Evolutionary conservation across 2,329 filamentous ascomycete genomes (phyloP).

Genomic region (Beauveria sp.): DNA sequence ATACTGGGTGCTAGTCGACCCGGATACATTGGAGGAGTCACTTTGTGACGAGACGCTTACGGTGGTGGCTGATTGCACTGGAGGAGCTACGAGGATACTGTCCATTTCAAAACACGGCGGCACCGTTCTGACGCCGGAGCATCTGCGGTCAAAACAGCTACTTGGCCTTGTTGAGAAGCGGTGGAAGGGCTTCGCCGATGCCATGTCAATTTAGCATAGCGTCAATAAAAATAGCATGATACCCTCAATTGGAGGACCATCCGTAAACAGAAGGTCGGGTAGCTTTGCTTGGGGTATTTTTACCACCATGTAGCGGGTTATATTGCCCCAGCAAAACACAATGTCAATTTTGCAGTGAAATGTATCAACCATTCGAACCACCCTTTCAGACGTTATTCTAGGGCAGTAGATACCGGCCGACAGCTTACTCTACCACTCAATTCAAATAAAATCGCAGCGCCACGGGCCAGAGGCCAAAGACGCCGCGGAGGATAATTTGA

Average conservation of each 20-base stretch:
- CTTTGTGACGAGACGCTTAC: constrained; percentile 79
- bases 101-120: constrained; percentile 82
- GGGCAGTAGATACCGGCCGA: constrained; percentile 84
- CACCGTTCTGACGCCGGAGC: constrained; percentile 54
- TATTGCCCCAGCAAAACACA: constrained; percentile 11
- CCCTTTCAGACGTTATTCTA: constrained; percentile 71
- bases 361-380: constrained; percentile 81
- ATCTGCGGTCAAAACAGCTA: constrained; percentile 58
- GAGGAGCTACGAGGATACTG: constrained; percentile 50
- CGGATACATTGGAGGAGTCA: constrained; percentile 82
- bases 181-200: constrained; percentile 28
- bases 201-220: constrained; percentile 32
- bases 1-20: constrained; percentile 77
- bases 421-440: constrained; percentile 56
- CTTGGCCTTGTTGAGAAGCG: constrained; percentile 26
- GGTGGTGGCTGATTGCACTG: constrained; percentile 62
- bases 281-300: background rate
- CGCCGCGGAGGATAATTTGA: constrained; percentile 20
- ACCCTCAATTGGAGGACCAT: constrained; percentile 13
- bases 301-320: background rate
- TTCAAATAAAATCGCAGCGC: constrained; percentile 46
- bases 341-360: constrained; percentile 16
- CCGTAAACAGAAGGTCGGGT: background rate
- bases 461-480: constrained; percentile 25
- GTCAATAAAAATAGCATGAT: constrained; percentile 22